Evolutionary conservation across 805 yeast species (phyloP), one percentile per base, ranked within the genome.

Genomic region (Teunomyces funiuensis): DNA sequence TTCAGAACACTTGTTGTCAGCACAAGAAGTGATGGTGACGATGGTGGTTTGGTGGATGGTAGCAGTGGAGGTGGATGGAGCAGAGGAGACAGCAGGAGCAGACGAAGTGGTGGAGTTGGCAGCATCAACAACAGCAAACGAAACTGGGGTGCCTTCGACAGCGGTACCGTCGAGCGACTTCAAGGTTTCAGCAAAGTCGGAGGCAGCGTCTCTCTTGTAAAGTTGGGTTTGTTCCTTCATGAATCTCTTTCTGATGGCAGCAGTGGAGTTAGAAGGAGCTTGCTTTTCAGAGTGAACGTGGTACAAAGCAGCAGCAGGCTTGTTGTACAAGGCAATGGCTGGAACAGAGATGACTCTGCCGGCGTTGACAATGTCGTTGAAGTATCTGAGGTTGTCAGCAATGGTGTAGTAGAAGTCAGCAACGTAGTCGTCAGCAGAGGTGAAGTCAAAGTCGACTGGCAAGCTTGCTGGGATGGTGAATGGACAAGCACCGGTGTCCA

Each of bases 221-320:
- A 56, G 29, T 28, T 46, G 41, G 29, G 52, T 46, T 27, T 50
- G 53, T 3, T 40, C 46, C 25, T 39, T 27, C 44, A 60, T 52
- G 41, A 65, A 58, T 64, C 73, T 65, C 56, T 56, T 68, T 58
- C 66, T 66, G 55, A 66, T 52, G 27, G 67, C 67, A 44, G 64
- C 61, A 48, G 73, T 64, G 28, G 73, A 66, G 65, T 69, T 69
- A 25, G 65, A 47, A 28, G 59, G 54, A 36, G 70, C 65, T 11
- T 53, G 36, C 47, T 54, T 40, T 26, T 53, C 52, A 11, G 42
- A 49, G 45, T 55, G 62, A 37, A 67, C 65, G 33, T 58, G 63
- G 64, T 37, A 64, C 27, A 61, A 44, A 14, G 63, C 54, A 42
- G 51, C 36, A 30, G 34, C 22, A n/a, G 59, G 53, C 5, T 23